Conservation (phyloP, 352 stramenopile species). For the Albugo laibachii region DNA sequence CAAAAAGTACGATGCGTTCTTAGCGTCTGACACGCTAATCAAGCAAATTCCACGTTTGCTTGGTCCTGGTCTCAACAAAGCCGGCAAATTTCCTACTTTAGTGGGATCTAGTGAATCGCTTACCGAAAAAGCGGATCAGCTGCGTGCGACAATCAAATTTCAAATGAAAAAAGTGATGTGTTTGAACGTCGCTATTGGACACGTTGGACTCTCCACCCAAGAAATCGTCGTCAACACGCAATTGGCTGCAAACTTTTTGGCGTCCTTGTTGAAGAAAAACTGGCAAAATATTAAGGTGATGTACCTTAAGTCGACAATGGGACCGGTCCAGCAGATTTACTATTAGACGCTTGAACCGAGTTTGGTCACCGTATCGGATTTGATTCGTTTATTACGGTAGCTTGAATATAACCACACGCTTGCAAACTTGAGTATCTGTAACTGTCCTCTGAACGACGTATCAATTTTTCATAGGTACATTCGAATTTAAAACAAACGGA, state of each 20-base stretch:
- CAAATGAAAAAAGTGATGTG: constrained; percentile 99
- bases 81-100: constrained; percentile 98
- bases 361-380: no score
- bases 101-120: constrained; percentile 89
- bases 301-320: constrained; percentile 99
- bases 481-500: no score
- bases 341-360: constrained; percentile 73
- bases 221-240: constrained; percentile 97
- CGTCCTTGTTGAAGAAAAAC: constrained; percentile 99
- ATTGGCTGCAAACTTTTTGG: constrained; percentile 97
- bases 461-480: no score
- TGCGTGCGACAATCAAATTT: constrained; percentile 99
- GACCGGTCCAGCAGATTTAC: constrained; percentile 96
- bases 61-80: constrained; percentile 95
- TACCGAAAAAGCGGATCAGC: constrained; percentile 93
- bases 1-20: constrained; percentile 99
- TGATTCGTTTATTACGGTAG: no score
- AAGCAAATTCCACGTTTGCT: constrained; percentile 99
- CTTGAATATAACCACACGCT: no score
- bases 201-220: constrained; percentile 88
- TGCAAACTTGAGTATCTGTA: no score
- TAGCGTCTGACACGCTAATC: constrained; percentile 98
- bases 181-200: constrained; percentile 96
- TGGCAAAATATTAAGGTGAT: constrained; percentile 99
- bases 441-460: no score